A percentile compares a stretch with the other conserved stretches of the same genome.
Conservation (phyloP, 2,329 filamentous ascomycete genomes). For the Trichoderma arundinaceum region DNA sequence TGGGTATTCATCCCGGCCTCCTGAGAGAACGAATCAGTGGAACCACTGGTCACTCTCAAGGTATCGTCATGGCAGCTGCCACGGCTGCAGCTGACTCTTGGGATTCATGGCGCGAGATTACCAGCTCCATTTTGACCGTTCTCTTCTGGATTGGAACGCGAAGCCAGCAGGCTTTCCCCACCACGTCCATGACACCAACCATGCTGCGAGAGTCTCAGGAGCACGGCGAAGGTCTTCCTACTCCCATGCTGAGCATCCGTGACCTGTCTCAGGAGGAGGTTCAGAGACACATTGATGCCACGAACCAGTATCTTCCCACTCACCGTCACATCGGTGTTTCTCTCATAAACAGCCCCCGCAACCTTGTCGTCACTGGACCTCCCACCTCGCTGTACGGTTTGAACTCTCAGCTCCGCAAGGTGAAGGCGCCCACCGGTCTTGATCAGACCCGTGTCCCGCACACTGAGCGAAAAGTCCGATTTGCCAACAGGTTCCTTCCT, state of each 20-base stretch:
- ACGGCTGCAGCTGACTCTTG: conserved; percentile 90
- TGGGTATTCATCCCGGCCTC: conserved; percentile 88
- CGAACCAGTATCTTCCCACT: conserved; percentile 91
- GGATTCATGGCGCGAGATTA: conserved; percentile 85
- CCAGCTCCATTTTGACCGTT: conserved; percentile 82
- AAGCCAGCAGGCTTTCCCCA: conserved; percentile 95
- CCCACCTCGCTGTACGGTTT: conserved; percentile 96
- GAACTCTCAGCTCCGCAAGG: conserved; percentile 91
- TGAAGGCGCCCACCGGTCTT: conserved; percentile 95
- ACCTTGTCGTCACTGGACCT: conserved; percentile 94
- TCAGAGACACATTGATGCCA: conserved; percentile 94
- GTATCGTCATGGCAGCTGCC: conserved; percentile 89
- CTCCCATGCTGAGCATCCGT: conserved; percentile 96
- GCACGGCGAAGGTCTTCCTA: conserved; percentile 92
- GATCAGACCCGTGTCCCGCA: conserved; percentile 94
- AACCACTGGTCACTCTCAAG: conserved; percentile 95
- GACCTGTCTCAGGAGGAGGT: conserved; percentile 87
- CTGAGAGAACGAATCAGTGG: conserved; percentile 84
- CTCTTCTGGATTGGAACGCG: conserved; percentile 98
- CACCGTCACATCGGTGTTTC: conserved; percentile 96
- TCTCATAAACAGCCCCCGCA: conserved; percentile 93
- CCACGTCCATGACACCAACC: conserved; percentile 88
- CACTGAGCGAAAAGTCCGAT: conserved; percentile 94
- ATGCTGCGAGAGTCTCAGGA: conserved; percentile 93
- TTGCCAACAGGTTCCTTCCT: conserved; percentile 94